A percentile compares a stretch with the other conserved stretches of the same genome.
These are phyloP conservation scores for Cercis canadensis DNA, from an alignment of 306 rosid species.

Conservation along the genomic window DNA sequence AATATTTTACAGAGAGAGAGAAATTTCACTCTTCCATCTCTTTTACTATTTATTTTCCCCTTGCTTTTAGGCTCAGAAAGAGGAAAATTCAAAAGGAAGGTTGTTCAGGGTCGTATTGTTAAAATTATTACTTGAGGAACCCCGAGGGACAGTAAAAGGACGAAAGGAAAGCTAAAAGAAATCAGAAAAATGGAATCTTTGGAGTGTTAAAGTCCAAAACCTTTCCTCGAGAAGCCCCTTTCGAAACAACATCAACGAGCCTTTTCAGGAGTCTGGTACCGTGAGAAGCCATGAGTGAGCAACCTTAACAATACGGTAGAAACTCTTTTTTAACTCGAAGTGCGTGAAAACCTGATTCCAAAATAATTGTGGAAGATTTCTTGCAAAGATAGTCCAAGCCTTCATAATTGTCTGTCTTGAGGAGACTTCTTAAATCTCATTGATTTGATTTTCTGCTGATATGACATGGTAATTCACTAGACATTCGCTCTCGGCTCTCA, in stretches of 20 bases:
- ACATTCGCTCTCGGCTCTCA: no score
- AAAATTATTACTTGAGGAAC: slow-evolving; percentile 38
- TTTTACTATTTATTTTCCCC: not conserved
- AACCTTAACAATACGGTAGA: slow-evolving; percentile 45
- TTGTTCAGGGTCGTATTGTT: not conserved
- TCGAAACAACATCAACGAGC: slow-evolving; percentile 48
- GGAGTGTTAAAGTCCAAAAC: slow-evolving; percentile 47
- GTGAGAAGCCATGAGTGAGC: slow-evolving; percentile 37
- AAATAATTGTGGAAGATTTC: not conserved
- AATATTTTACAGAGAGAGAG: slow-evolving; percentile 28
- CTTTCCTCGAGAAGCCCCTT: slow-evolving; percentile 57
- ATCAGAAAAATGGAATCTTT: slow-evolving; percentile 66
- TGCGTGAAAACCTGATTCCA: slow-evolving; percentile 16
- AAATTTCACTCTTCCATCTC: not conserved
- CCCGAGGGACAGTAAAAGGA: slow-evolving; percentile 51
- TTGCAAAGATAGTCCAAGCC: not conserved
- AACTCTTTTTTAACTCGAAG: slow-evolving; percentile 22
- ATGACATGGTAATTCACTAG: no score
- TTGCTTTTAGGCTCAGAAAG: not conserved
- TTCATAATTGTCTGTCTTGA: not conserved
- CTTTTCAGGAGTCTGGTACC: slow-evolving; percentile 50
- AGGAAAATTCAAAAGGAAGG: slow-evolving; percentile 32
- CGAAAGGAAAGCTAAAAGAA: slow-evolving; percentile 53
- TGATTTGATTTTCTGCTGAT: not conserved
- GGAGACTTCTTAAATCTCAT: not conserved